Percentiles rank a stretch among this genome's conserved stretches.
Evolutionary conservation across 202 grass and related monocot genomes (phyloP).

Genomic region (Zoysia matrella): DNA sequence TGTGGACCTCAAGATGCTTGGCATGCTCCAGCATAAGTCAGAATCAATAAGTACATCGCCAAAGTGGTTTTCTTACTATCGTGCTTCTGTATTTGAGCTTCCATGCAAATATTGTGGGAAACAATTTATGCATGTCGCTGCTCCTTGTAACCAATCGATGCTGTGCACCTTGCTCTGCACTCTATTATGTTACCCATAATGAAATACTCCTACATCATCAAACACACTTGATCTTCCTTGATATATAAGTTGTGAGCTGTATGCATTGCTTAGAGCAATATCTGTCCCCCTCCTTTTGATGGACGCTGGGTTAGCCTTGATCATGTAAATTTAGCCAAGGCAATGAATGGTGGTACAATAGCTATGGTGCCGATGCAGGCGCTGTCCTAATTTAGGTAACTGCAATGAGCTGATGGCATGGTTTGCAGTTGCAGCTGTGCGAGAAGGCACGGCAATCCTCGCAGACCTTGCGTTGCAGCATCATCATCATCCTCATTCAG

Average conservation of each 20-base stretch:
- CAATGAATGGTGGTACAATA: too few species aligned
- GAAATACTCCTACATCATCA: neutral
- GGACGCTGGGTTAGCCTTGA: neutral
- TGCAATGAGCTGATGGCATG: too few species aligned
- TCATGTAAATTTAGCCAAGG: neutral
- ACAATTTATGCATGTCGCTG: neutral
- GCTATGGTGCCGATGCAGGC: too few species aligned
- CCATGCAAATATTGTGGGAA: conserved; percentile 13
- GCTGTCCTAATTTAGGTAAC: too few species aligned
- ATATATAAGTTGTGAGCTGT: neutral
- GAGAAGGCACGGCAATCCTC: too few species aligned
- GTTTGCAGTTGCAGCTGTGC: too few species aligned
- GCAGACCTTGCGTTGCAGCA: neutral
- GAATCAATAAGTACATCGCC: conserved; percentile 39
- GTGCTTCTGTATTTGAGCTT: conserved; percentile 36
- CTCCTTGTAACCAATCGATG: neutral
- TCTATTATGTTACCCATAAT: neutral
- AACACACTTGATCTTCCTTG: neutral
- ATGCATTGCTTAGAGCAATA: neutral
- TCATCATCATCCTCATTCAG: neutral
- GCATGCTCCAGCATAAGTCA: conserved; percentile 7
- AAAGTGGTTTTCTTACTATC: conserved; percentile 3
- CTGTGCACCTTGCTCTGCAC: neutral
- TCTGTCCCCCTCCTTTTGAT: neutral
- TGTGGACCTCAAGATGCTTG: neutral